Evolutionary conservation across 1,284 basidiomycete genomes (phyloP).

Genomic region (Ceratobasidium sp.): DNA sequence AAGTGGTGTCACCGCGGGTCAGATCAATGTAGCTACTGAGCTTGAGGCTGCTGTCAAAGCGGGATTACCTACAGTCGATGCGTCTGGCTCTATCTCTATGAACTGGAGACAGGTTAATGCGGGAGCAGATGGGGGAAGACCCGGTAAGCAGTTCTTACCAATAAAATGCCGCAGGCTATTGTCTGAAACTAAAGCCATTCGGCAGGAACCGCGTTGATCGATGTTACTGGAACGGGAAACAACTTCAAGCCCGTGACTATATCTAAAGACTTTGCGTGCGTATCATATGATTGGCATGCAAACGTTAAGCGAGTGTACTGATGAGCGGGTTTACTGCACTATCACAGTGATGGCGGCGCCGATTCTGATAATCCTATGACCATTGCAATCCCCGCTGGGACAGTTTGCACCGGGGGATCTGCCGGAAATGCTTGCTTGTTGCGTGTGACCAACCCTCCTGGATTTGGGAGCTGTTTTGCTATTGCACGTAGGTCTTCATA

Average conservation of each 20-base stretch:
- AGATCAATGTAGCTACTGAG: slow-evolving; percentile 25
- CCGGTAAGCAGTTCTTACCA: background rate
- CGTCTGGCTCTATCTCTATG: slow-evolving; percentile 14
- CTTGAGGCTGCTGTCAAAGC: slow-evolving; percentile 34
- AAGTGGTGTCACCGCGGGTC: slow-evolving; percentile 19
- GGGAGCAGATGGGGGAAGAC: slow-evolving; percentile 21
- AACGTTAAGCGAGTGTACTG: background rate
- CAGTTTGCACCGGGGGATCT: background rate
- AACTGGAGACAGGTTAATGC: slow-evolving; percentile 27
- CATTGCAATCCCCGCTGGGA: background rate
- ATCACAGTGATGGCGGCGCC: background rate
- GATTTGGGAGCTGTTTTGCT: slow-evolving; percentile 2
- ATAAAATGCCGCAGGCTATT: background rate
- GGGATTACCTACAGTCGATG: slow-evolving; percentile 26
- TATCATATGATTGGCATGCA: background rate
- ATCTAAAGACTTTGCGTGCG: slow-evolving; percentile 30
- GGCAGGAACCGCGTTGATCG: slow-evolving; percentile 26
- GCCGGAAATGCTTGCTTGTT: background rate
- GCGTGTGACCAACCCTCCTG: slow-evolving; percentile 2
- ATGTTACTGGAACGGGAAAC: slow-evolving; percentile 40
- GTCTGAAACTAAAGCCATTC: slow-evolving; percentile 1
- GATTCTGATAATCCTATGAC: slow-evolving; percentile 22
- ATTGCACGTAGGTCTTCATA: slow-evolving; percentile 1
- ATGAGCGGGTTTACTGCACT: background rate
- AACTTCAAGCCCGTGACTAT: slow-evolving; percentile 36